phyloP scores from a whole-genome alignment of 495 filamentous ascomycete genomes.

The Talaromyces nanjingensis region DNA sequence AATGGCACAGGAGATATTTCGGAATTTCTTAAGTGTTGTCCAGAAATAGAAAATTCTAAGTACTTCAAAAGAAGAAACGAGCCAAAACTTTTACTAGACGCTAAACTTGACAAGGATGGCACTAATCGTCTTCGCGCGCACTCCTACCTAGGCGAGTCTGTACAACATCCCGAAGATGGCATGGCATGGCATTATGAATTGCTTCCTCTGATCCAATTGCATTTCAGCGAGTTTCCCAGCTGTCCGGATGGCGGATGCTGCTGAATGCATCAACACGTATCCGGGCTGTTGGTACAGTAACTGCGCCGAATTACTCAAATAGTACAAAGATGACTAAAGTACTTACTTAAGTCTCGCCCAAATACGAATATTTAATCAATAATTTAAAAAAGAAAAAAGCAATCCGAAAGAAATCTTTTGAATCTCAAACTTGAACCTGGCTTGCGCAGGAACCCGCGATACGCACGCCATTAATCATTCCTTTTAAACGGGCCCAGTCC shows the following conservation, averaged over 20 bases:
- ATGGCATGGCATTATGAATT: background rate
- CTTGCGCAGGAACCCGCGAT: background rate
- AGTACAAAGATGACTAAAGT: background rate
- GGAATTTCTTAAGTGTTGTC: too few relatives aligned
- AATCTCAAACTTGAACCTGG: background rate
- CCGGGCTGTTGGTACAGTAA: background rate
- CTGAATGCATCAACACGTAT: background rate
- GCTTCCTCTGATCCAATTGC: background rate
- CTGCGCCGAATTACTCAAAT: background rate
- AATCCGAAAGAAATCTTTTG: background rate
- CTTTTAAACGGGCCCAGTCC: too few relatives aligned
- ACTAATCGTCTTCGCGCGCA: background rate
- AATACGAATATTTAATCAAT: background rate
- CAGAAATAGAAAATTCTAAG: background rate
- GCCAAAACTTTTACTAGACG: background rate
- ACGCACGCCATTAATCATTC: background rate
- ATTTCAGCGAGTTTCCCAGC: background rate
- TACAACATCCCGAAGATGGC: background rate
- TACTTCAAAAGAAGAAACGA: background rate
- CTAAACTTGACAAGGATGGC: background rate
- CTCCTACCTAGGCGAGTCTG: background rate
- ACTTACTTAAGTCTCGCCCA: background rate
- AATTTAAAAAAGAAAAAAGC: background rate
- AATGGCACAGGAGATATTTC: background rate
- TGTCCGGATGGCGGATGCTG: background rate